Percentiles rank a stretch among this genome's conserved stretches.
Evolutionary conservation across 179 eudicot genomes (phyloP).

Genomic region (Drosera spatulata): DNA sequence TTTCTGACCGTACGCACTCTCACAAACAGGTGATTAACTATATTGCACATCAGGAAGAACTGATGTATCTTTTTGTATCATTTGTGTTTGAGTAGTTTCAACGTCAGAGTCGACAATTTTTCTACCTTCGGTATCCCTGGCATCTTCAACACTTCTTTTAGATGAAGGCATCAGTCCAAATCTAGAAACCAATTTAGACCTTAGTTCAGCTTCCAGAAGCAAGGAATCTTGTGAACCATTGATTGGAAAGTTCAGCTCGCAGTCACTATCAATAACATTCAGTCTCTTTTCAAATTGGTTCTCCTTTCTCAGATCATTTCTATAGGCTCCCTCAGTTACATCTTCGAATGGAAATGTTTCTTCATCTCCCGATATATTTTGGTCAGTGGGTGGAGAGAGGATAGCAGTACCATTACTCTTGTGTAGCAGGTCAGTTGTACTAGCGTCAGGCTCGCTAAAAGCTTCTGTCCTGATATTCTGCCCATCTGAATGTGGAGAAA

Average conservation of each 20-base stretch:
- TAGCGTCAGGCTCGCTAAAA: slow-evolving; percentile 55
- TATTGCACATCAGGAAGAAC: slow-evolving; percentile 11
- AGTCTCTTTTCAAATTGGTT: slow-evolving; percentile 11
- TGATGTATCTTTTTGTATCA: slow-evolving; percentile 4
- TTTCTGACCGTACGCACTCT: slow-evolving; percentile 12
- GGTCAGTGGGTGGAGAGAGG: slow-evolving; percentile 30
- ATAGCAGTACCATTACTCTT: slow-evolving; percentile 18
- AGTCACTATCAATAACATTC: slow-evolving; percentile 15
- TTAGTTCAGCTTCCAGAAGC: slow-evolving; percentile 55
- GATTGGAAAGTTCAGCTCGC: slow-evolving; percentile 8
- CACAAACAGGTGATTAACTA: slow-evolving; percentile 12
- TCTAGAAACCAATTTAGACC: slow-evolving; percentile 65
- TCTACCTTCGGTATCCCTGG: slow-evolving; percentile 13
- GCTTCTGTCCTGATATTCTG: slow-evolving; percentile 33
- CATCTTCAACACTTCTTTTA: slow-evolving; percentile 16
- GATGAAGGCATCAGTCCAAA: slow-evolving; percentile 21
- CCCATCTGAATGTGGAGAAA: slow-evolving; percentile 21
- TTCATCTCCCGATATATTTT: slow-evolving; percentile 34
- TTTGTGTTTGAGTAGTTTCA: slow-evolving; percentile 13
- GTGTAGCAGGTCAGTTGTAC: slow-evolving; percentile 30
- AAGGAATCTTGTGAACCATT: slow-evolving; percentile 42
- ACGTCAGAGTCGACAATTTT: slow-evolving; percentile 22
- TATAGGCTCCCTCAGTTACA: slow-evolving; percentile 18
- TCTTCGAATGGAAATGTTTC: slow-evolving; percentile 23
- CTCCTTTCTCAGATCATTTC: slow-evolving; percentile 15